A percentile compares a stretch with the other conserved stretches of the same genome.
These are phyloP conservation scores for Phoenix roebelenii DNA, from an alignment of 176 grass and related monocot genomes.

Conservation along the genomic window DNA sequence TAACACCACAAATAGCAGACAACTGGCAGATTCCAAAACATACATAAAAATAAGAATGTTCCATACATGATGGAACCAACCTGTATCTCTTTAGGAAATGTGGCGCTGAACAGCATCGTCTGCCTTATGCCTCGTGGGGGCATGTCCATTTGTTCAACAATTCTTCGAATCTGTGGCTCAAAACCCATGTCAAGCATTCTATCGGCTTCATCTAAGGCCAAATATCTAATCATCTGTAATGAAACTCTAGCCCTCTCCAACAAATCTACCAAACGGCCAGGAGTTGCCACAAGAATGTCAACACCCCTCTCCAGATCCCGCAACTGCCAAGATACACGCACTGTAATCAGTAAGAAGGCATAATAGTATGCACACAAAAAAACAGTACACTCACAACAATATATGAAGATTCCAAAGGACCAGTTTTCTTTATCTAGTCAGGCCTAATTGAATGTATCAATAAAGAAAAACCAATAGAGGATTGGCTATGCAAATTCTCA, in stretches of 20 bases:
- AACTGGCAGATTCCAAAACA: no score
- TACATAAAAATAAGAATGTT: background rate
- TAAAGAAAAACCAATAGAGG: no score
- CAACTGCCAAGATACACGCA: slow-evolving; percentile 39
- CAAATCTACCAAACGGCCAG: slow-evolving; percentile 88
- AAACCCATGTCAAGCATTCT: slow-evolving; percentile 99
- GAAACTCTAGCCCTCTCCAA: slow-evolving; percentile 89
- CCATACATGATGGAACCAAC: slow-evolving; percentile 25
- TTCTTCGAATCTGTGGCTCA: slow-evolving; percentile 91
- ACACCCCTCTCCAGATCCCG: slow-evolving; percentile 92
- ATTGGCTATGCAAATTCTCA: no score
- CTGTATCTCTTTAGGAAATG: slow-evolving; percentile 95
- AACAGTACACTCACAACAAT: no score
- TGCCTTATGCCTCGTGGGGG: slow-evolving; percentile 67
- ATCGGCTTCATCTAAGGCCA: slow-evolving; percentile 94
- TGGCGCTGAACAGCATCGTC: slow-evolving; percentile 97
- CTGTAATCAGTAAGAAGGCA: background rate
- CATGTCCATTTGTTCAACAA: slow-evolving; percentile 96
- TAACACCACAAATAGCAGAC: no score
- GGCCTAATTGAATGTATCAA: no score
- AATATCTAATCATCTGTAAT: slow-evolving; percentile 68
- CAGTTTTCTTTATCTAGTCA: no score
- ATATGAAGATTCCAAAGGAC: no score
- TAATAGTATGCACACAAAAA: no score
- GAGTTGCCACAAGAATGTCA: slow-evolving; percentile 95